A percentile compares a stretch with the other conserved stretches of the same genome.
These are phyloP conservation scores for Akanthomyces muscarius DNA, from an alignment of 2,329 filamentous ascomycete species.

Conservation along the genomic window DNA sequence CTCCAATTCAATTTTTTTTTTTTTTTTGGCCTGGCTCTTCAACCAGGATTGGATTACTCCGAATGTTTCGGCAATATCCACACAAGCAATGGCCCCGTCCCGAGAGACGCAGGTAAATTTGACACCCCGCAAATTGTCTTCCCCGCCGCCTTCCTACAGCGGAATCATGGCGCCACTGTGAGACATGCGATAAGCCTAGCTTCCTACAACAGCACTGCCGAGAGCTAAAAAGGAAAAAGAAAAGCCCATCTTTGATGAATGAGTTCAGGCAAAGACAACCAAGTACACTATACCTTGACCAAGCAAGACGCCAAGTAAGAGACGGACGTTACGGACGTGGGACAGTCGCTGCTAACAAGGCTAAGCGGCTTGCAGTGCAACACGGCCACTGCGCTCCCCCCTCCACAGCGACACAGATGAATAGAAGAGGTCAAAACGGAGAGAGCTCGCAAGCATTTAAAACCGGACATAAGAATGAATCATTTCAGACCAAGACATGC, in stretches of 20 bases:
- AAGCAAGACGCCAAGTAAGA: too few species aligned
- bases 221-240: too few species aligned
- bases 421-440: not conserved
- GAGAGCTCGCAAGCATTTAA: not conserved
- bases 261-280: too few species aligned
- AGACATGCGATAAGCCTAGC: not conserved
- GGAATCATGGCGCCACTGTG: not conserved
- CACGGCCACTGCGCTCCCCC: not conserved
- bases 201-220: too few species aligned
- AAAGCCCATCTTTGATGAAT: too few species aligned
- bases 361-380: slow-evolving; percentile 1
- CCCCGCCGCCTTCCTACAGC: not conserved
- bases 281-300: too few species aligned
- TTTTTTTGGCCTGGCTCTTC: not conserved
- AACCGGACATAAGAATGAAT: not conserved
- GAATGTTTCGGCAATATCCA: not conserved
- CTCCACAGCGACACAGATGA: too few species aligned
- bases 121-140: not conserved
- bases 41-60: not conserved
- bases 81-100: not conserved
- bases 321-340: not conserved
- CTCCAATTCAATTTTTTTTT: not conserved
- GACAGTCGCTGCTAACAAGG: not conserved
- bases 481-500: not conserved
- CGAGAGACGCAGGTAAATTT: not conserved